Base-by-base conservation (phyloP, 2,329 filamentous ascomycete species). In the Lachnellula arida region DNA sequence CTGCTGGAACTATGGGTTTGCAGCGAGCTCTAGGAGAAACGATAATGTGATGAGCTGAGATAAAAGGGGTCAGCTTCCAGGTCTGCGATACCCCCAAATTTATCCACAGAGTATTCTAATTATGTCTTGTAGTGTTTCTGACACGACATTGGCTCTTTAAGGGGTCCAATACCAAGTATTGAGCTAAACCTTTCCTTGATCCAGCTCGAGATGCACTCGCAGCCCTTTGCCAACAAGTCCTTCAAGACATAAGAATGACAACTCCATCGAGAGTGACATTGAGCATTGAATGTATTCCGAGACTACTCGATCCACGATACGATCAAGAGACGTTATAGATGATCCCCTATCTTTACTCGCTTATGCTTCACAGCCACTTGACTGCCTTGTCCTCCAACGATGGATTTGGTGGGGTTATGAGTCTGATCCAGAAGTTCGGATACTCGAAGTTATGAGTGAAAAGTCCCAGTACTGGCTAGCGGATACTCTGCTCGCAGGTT, bases 271-370 rank as follows among this genome's bases (percentile, higher is more conserved):
- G 7, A 86, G 88, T 37, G 86, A 90, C 0, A 90, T 90, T 56
- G 86, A 89, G 72, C 87, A 87, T 0, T 90, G 86, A 85, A 89
- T 89, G 85, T 87, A 89, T 65, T 84, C 85, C 0, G 80, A 85
- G 37, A 83, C 84, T 28, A 84, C 84, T 0, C 80, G 1, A 75
- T 90, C 14, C 80, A 87, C 15, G 77, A 78, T 51, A 78, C 84
- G 1, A 88, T 91, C 68, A 84, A 85, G 70, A 78, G 87, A 6
- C 79, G 87, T 34, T 90, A 91, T 65, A 85, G 86, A 60, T 90
- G 53, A 80, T 90, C 8, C 87, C 87, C 0, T 90, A 89, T 67
- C 77, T 87, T 7, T 90, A 90, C 70, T 84, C 83, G 0, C 75
- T 84, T 1, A 79, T 80, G 44, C 75, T 90, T 0, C 75, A 81